Base-by-base conservation (phyloP, 148 eudicot species). In the Chenopodium album region DNA sequence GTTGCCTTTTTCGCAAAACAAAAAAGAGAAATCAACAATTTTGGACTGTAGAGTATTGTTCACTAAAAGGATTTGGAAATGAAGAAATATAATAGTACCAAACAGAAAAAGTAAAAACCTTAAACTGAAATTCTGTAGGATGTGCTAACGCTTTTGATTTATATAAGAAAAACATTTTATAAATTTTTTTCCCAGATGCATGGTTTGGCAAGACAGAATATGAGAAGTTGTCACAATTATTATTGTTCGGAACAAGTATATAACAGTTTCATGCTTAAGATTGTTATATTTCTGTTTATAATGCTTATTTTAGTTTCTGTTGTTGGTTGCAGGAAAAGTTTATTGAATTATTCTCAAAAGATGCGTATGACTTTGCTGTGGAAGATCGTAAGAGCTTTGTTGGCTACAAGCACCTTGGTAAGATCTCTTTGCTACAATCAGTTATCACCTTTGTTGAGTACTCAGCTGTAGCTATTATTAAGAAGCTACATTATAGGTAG, bases 351-450 rank as follows among this genome's bases (percentile, higher is more conserved):
- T 89, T 92, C 66, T 82, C 89, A 17, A 85, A 70, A 81, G 92
- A 94, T 82, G 89, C 95, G 34, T 88, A 89, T 91, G 87, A 87
- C 73, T 83, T 79, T 81, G 91, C 94, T 75, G 83, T 76, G 79
- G 78, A 79, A 82, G 95, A 92, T 75, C 79, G 46, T 5, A 94
- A 92, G 86, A 88, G 81, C 22, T 81, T 86, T 19, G 78, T 90
- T 76, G 90, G 75, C 80, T 94, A 92, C 87, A 87, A 91, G 78
- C 89, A 92, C 77, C 86, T 94, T 60, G 84, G 98, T 93, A 90
- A 85, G 75, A 31, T 80, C 72, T 89, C 86, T 76, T 63, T 54
- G 32, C 37, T 77, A 56, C 20, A 22, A 54, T 64, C 44, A 16
- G 41, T 31, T 77, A 34, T 46, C 29, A 29, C 69, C 44, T 13